Conservation (phyloP, 495 filamentous ascomycete genomes). For the Neurospora sp. region DNA sequence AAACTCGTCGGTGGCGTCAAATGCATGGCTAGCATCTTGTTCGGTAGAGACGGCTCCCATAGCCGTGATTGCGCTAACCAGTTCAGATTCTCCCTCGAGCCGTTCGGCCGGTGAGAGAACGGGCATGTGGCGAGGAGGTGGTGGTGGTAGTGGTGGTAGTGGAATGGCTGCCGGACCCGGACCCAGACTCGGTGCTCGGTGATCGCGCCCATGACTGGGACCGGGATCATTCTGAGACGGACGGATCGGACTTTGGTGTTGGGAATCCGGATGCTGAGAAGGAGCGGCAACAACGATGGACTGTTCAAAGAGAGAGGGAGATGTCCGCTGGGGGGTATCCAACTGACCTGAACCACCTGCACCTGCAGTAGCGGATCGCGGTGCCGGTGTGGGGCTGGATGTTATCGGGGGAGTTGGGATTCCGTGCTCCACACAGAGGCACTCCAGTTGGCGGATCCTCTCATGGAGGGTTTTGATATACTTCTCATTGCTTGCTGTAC, state of each 20-base stretch:
- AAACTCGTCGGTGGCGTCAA: conserved; percentile 25
- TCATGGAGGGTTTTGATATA: conserved; percentile 29
- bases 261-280: background rate
- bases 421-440: conserved; percentile 22
- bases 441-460: conserved; percentile 30
- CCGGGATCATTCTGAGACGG: background rate
- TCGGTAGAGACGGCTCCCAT: conserved; percentile 25
- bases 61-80: conserved; percentile 22
- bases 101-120: background rate
- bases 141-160: background rate
- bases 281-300: background rate
- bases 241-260: background rate
- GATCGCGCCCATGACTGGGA: background rate
- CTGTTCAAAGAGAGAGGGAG: background rate
- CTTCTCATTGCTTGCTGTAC: conserved; percentile 29
- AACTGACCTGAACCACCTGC: background rate
- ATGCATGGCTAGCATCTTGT: conserved; percentile 14
- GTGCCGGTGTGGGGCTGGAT: conserved; percentile 1
- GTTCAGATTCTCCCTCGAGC: conserved; percentile 7
- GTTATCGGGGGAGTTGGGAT: conserved; percentile 13
- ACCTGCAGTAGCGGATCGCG: background rate
- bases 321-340: background rate
- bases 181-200: background rate
- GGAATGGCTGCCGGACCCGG: background rate
- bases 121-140: background rate